phyloP scores from a whole-genome alignment of 2,329 filamentous ascomycete species.

The Trichoderma gracile region DNA sequence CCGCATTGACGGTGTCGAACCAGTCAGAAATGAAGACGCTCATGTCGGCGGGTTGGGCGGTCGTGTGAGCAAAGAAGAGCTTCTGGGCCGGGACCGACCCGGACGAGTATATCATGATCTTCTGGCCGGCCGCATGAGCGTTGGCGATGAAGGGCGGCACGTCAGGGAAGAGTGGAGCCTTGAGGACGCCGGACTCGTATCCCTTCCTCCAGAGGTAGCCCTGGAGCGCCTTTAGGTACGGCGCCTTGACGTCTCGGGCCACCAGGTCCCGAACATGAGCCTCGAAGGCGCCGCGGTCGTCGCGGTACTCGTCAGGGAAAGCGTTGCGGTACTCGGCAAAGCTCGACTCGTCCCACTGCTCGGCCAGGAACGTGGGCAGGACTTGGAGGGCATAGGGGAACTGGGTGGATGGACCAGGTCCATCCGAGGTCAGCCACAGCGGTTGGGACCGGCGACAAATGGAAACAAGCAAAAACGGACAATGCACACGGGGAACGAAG shows the following conservation, averaged over 20 bases:
- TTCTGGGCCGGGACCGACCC: slow-evolving; percentile 81
- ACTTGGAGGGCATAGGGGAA: slow-evolving; percentile 74
- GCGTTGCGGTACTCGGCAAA: slow-evolving; percentile 70
- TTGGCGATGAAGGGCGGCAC: slow-evolving; percentile 63
- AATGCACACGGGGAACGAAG: neutral
- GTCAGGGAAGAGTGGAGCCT: slow-evolving; percentile 73
- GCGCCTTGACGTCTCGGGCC: slow-evolving; percentile 68
- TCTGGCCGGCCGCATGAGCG: slow-evolving; percentile 58
- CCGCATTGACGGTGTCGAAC: slow-evolving; percentile 82
- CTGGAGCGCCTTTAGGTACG: slow-evolving; percentile 78
- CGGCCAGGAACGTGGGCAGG: slow-evolving; percentile 63
- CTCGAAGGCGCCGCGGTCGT: slow-evolving; percentile 59
- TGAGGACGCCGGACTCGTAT: slow-evolving; percentile 68
- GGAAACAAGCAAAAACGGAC: neutral
- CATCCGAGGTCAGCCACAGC: slow-evolving; percentile 22
- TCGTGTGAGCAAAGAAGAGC: slow-evolving; percentile 70
- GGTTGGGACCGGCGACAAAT: neutral
- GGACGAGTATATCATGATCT: slow-evolving; percentile 77
- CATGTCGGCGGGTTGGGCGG: slow-evolving; percentile 60
- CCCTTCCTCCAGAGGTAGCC: slow-evolving; percentile 76
- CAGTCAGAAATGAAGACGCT: slow-evolving; percentile 61
- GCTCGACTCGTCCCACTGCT: slow-evolving; percentile 64
- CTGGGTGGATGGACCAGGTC: slow-evolving; percentile 44
- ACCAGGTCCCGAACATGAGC: slow-evolving; percentile 71
- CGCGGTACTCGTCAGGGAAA: slow-evolving; percentile 66